Evolutionary conservation across 2,329 filamentous ascomycete genomes (phyloP).

Genomic region (Aureobasidium namibiae): DNA sequence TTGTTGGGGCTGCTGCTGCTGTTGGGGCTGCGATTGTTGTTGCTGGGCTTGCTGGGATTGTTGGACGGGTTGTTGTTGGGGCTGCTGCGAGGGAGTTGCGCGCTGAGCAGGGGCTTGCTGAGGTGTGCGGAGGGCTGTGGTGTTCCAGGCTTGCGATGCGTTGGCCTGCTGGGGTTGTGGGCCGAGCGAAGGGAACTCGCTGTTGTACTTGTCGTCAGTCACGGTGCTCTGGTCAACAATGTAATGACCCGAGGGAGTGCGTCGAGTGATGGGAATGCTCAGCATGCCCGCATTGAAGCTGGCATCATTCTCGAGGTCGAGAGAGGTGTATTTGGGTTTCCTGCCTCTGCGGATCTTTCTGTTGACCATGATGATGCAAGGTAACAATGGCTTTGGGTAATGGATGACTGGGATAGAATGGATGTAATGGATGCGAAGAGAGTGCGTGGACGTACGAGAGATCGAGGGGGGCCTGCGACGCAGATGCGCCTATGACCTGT

Average conservation of each 20-base stretch:
- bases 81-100: constrained; percentile 30
- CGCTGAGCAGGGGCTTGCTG: constrained; percentile 21
- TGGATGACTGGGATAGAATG: background rate
- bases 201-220: constrained; percentile 27
- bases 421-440: background rate
- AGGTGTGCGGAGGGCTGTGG: constrained; percentile 45
- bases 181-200: constrained; percentile 55
- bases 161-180: constrained; percentile 47
- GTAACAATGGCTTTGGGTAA: background rate
- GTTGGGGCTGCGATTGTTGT: constrained; percentile 23
- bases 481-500: constrained; percentile 14
- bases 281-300: background rate
- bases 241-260: background rate
- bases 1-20: constrained; percentile 37
- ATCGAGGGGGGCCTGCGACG: constrained; percentile 15
- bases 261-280: background rate
- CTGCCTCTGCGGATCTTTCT: too few relatives aligned
- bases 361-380: background rate
- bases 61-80: constrained; percentile 22
- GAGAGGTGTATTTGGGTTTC: background rate
- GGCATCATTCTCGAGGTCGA: background rate
- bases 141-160: constrained; percentile 49
- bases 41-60: constrained; percentile 37
- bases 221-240: background rate
- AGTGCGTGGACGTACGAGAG: constrained; percentile 16